phyloP scores from a whole-genome alignment of 257 asterid genomes.

The Schizonepeta tenuifolia region DNA sequence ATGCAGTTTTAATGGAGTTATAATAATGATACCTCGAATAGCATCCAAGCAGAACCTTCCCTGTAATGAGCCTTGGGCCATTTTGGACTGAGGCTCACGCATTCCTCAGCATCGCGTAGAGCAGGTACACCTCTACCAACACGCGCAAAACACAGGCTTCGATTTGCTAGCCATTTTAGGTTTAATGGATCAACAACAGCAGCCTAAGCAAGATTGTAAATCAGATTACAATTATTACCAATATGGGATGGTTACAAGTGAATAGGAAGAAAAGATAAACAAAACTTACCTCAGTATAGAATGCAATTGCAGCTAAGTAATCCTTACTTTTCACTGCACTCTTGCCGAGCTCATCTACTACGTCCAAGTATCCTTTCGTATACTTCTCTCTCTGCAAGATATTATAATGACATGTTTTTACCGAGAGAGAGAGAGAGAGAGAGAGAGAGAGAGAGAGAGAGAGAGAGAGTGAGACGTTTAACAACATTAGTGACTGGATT shows the following conservation, averaged over 20 bases:
- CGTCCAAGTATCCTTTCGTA: not conserved
- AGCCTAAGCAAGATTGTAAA: not conserved
- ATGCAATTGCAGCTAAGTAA: constrained; percentile 34
- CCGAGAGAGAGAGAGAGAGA: not conserved
- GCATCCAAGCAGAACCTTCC: constrained; percentile 42
- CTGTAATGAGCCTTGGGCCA: constrained; percentile 40
- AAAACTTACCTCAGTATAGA: constrained; percentile 38
- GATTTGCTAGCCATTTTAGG: constrained; percentile 3
- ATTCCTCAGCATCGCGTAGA: constrained; percentile 41
- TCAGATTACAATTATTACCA: no score
- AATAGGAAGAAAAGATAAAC: not conserved
- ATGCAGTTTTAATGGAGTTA: not conserved
- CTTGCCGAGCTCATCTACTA: constrained; percentile 17
- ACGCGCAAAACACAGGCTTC: constrained; percentile 34
- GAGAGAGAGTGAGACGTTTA: no score
- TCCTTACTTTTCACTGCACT: constrained; percentile 24
- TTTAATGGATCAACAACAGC: not conserved
- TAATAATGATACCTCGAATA: constrained; percentile 26
- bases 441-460: not conserved
- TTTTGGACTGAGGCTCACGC: constrained; percentile 31
- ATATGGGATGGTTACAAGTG: not conserved
- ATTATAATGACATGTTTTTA: not conserved
- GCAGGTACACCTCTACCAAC: constrained; percentile 11
- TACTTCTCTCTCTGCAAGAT: constrained; percentile 29
- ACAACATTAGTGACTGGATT: no score